Percentiles rank a stretch among this genome's conserved stretches.
Conservation (phyloP, 2,329 filamentous ascomycete species). For the Pseudogymnoascus pannorum region DNA sequence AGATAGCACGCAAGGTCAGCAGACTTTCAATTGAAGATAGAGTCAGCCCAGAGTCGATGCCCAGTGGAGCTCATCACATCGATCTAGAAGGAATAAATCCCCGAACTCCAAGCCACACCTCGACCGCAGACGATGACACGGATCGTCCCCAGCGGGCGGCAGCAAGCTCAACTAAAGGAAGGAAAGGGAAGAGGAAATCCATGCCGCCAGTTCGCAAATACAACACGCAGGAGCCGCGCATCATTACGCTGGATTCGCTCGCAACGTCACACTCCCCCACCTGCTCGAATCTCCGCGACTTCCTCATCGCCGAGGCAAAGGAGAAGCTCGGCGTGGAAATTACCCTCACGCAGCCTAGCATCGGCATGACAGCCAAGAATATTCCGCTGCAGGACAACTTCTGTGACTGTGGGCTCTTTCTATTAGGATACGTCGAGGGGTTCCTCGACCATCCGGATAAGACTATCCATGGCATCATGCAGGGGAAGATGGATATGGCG, state of each 20-base stretch:
- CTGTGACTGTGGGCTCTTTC: slow-evolving; percentile 82
- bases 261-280: slow-evolving; percentile 56
- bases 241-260: slow-evolving; percentile 85
- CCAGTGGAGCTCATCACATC: not conserved
- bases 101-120: not conserved
- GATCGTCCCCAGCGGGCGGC: slow-evolving; percentile 13
- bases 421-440: slow-evolving; percentile 75
- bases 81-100: not conserved
- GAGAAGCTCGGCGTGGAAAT: slow-evolving; percentile 43
- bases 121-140: slow-evolving; percentile 11
- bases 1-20: slow-evolving; percentile 14
- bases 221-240: slow-evolving; percentile 52
- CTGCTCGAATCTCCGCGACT: slow-evolving; percentile 63
- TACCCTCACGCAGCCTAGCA: slow-evolving; percentile 19
- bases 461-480: slow-evolving; percentile 62
- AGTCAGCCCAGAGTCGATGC: slow-evolving; percentile 14
- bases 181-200: slow-evolving; percentile 29
- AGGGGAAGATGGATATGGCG: slow-evolving; percentile 38
- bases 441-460: slow-evolving; percentile 69
- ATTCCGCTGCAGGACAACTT: slow-evolving; percentile 78
- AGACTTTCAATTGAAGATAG: slow-evolving; percentile 11
- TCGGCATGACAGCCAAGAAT: slow-evolving; percentile 61
- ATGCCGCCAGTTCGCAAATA: slow-evolving; percentile 32
- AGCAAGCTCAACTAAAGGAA: slow-evolving; percentile 24
- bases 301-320: slow-evolving; percentile 65